Conservation (phyloP, 371 early-diverging fungal species). For the Capillidium rhysosporum region DNA sequence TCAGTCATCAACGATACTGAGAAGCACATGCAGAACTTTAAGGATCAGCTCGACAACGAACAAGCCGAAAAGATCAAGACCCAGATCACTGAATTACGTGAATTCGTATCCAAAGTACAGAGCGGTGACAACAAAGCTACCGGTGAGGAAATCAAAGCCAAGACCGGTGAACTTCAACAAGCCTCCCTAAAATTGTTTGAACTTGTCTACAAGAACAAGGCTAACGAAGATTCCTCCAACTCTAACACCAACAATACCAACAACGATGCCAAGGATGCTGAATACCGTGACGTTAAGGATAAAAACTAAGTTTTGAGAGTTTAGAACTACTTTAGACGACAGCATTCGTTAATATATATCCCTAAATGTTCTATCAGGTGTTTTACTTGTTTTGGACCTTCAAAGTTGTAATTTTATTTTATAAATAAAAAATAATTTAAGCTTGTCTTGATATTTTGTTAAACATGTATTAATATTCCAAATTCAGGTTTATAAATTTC, state of each 20-base stretch:
- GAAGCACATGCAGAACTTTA: slow-evolving; percentile 84
- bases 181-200: slow-evolving; percentile 85
- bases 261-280: slow-evolving; percentile 7
- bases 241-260: neutral
- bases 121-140: slow-evolving; percentile 20
- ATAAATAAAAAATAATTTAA: no score
- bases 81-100: slow-evolving; percentile 58
- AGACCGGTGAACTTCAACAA: slow-evolving; percentile 65
- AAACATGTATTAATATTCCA: no score
- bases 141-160: slow-evolving; percentile 55
- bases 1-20: slow-evolving; percentile 77
- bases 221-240: slow-evolving; percentile 9
- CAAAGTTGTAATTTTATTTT: no score
- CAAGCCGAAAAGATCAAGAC: slow-evolving; percentile 62
- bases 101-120: slow-evolving; percentile 38
- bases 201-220: slow-evolving; percentile 79
- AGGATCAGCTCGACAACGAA: slow-evolving; percentile 68
- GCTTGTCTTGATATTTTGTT: no score
- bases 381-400: no score
- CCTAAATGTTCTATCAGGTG: no score
- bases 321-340: neutral
- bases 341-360: neutral
- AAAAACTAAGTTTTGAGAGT: neutral
- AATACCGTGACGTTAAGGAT: slow-evolving; percentile 9
- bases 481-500: no score